phyloP scores from a whole-genome alignment of 345 rosid species.

The Lagerstroemia speciosa region DNA sequence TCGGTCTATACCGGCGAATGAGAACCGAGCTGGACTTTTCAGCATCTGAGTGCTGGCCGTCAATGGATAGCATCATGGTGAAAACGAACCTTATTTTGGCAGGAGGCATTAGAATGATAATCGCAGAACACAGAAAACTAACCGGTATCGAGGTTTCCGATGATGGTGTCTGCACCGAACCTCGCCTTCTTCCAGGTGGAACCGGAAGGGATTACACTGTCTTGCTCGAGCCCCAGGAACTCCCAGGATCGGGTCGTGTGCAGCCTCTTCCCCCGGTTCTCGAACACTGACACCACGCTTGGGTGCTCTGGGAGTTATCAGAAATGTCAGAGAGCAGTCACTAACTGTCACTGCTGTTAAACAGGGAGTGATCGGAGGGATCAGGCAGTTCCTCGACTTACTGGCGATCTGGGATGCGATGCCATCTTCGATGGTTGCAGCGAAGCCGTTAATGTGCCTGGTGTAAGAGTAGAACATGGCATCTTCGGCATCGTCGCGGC shows the following conservation, averaged over 20 bases:
- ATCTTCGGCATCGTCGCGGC: constrained; percentile 36
- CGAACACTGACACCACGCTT: constrained; percentile 63
- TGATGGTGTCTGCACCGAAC: constrained; percentile 67
- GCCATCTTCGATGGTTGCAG: constrained; percentile 53
- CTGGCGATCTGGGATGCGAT: constrained; percentile 50
- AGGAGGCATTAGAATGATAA: background rate
- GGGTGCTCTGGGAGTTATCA: constrained; percentile 45
- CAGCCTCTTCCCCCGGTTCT: constrained; percentile 52
- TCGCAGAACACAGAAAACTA: background rate
- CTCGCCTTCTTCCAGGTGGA: constrained; percentile 66
- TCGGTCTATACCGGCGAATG: background rate
- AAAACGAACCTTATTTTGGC: background rate
- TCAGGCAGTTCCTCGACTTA: constrained; percentile 15
- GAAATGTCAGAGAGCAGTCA: background rate
- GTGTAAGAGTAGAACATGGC: constrained; percentile 68
- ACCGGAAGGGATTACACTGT: constrained; percentile 26
- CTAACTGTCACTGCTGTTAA: background rate
- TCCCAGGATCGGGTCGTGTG: constrained; percentile 95
- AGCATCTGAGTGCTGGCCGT: background rate
- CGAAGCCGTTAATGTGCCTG: constrained; percentile 73
- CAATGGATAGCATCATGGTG: background rate
- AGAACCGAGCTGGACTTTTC: background rate
- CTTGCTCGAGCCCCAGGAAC: constrained; percentile 55
- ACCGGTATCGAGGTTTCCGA: constrained; percentile 91
- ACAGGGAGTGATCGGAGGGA: background rate